These are phyloP conservation scores for Mycocalia duriaeana DNA, from an alignment of 1,284 basidiomycete genomes.

Conservation along the genomic window DNA sequence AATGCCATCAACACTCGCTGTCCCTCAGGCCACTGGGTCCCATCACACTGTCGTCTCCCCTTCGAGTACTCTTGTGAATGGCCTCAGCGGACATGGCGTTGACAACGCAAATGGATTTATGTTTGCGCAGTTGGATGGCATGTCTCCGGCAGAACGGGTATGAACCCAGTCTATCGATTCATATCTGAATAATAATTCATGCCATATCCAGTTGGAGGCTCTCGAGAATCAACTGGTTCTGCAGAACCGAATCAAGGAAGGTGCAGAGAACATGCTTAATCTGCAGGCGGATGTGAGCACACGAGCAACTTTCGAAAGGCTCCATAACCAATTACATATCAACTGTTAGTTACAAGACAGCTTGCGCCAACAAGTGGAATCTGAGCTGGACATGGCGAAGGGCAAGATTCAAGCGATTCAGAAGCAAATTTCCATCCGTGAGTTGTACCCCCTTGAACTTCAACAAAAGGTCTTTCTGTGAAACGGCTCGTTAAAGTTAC, in stretches of 20 bases:
- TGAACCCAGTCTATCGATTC: conserved; percentile 4
- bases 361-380: conserved; percentile 69
- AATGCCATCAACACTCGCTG: background rate
- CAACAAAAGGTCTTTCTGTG: background rate
- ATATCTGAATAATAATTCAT: background rate
- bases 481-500: conserved; percentile 25
- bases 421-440: conserved; percentile 59
- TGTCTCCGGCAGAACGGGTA: conserved; percentile 41
- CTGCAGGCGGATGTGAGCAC: conserved; percentile 55
- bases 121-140: conserved; percentile 43
- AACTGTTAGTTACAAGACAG: conserved; percentile 39
- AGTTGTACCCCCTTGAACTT: conserved; percentile 13
- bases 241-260: conserved; percentile 78
- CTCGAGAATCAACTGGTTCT: conserved; percentile 63
- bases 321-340: conserved; percentile 11
- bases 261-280: conserved; percentile 78
- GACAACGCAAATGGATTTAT: conserved; percentile 17
- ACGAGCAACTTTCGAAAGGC: conserved; percentile 3
- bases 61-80: background rate
- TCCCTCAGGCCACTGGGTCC: background rate
- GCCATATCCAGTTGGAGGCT: conserved; percentile 48
- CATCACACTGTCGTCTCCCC: background rate
- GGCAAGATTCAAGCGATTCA: conserved; percentile 66
- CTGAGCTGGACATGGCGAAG: conserved; percentile 70
- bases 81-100: no score